A percentile compares a stretch with the other conserved stretches of the same genome.
Evolutionary conservation across 2,329 filamentous ascomycete species (phyloP).

Genomic region (Xylariaceae sp.): DNA sequence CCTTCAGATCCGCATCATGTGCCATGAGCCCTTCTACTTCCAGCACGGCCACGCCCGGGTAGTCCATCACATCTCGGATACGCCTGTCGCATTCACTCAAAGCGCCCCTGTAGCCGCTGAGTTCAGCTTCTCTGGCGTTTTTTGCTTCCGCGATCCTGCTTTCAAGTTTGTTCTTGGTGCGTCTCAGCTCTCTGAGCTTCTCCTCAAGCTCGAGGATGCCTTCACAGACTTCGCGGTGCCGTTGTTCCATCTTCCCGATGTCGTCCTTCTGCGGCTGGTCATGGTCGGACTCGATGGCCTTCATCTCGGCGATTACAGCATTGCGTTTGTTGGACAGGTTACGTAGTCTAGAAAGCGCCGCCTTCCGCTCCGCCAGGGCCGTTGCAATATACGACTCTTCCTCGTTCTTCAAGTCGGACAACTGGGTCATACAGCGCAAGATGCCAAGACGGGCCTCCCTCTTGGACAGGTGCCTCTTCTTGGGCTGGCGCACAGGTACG

Average conservation of each 20-base stretch:
- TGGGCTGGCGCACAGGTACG: conserved; percentile 57
- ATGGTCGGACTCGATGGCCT: conserved; percentile 48
- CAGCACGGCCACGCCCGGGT: conserved; percentile 50
- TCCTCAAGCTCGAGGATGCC: conserved; percentile 64
- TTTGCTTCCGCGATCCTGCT: conserved; percentile 56
- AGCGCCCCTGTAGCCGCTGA: conserved; percentile 66
- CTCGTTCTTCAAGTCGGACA: conserved; percentile 62
- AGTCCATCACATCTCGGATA: conserved; percentile 52
- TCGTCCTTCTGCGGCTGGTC: conserved; percentile 56
- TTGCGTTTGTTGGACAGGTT: conserved; percentile 45
- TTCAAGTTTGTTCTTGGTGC: conserved; percentile 52
- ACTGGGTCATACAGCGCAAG: conserved; percentile 54
- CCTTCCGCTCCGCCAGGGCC: conserved; percentile 51
- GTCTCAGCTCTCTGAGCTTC: conserved; percentile 55
- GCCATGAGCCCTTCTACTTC: conserved; percentile 40
- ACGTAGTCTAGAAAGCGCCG: conserved; percentile 53
- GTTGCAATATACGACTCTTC: conserved; percentile 57
- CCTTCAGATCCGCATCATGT: conserved; percentile 14
- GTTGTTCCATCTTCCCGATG: conserved; percentile 53
- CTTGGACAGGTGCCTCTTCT: conserved; percentile 49
- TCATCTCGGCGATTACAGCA: conserved; percentile 47
- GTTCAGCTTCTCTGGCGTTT: conserved; percentile 62
- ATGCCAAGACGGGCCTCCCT: conserved; percentile 60
- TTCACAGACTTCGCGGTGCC: conserved; percentile 47
- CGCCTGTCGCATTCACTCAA: conserved; percentile 61